phyloP scores from a whole-genome alignment of 1,284 basidiomycete species.

The Bjerkandera adusta region DNA sequence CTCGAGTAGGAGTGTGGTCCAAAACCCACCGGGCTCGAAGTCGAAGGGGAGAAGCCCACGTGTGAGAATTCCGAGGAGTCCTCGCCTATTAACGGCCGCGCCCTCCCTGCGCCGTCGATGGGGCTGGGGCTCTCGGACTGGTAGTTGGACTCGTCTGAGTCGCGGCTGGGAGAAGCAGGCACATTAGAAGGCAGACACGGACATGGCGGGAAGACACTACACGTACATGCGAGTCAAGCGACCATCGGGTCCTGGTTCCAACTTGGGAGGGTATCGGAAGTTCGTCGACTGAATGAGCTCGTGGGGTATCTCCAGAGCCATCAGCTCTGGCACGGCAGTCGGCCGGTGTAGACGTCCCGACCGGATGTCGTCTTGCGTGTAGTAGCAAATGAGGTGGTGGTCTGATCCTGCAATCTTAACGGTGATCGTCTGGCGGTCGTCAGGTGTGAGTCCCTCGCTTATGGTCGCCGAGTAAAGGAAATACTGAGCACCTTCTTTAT shows the following conservation, averaged over 20 bases:
- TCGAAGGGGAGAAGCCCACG: conserved; percentile 20
- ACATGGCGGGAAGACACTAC: conserved; percentile 14
- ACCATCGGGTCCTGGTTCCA: conserved; percentile 62
- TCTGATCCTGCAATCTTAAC: conserved; percentile 74
- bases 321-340: conserved; percentile 61
- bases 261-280: conserved; percentile 70
- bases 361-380: conserved; percentile 72
- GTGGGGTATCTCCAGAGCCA: conserved; percentile 61
- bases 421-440: conserved; percentile 63
- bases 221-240: conserved; percentile 57
- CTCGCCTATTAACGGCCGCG: conserved; percentile 21
- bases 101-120: conserved; percentile 13
- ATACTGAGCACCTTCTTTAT: conserved; percentile 59
- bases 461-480: not conserved
- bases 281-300: conserved; percentile 69
- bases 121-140: conserved; percentile 20
- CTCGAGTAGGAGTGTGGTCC: conserved; percentile 21
- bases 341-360: conserved; percentile 63
- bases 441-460: conserved; percentile 16
- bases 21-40: conserved; percentile 19
- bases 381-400: conserved; percentile 80
- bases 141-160: conserved; percentile 26
- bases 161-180: conserved; percentile 17
- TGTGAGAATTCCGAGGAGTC: conserved; percentile 24
- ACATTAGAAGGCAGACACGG: conserved; percentile 12